Conservation (phyloP, 2,329 filamentous ascomycete species). For the Teratosphaeria nubilosa region DNA sequence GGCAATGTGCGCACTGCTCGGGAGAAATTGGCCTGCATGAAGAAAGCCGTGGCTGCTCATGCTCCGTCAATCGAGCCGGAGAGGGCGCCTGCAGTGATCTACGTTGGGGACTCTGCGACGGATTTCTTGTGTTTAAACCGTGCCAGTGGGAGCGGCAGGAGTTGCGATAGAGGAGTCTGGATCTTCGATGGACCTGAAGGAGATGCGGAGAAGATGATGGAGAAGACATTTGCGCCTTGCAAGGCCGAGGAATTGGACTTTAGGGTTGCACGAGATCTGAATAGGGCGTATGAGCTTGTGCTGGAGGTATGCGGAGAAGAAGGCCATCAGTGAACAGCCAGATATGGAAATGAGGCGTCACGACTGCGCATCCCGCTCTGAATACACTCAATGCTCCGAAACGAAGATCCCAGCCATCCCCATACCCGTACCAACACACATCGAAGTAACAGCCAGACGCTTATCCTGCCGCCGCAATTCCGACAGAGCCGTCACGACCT, state of each 20-base stretch:
- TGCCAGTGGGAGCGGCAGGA: constrained; percentile 13
- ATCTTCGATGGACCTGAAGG: constrained; percentile 10
- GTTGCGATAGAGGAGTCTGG: constrained; percentile 35
- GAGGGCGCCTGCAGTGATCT: constrained; percentile 23
- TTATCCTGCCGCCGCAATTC: constrained; percentile 55
- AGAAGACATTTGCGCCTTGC: constrained; percentile 1
- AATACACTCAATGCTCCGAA: constrained; percentile 25
- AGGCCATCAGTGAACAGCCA: background rate
- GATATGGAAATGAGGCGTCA: background rate
- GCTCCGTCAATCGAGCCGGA: background rate
- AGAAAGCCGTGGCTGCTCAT: constrained; percentile 2
- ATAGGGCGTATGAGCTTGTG: background rate
- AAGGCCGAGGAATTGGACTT: background rate
- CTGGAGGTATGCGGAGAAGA: background rate
- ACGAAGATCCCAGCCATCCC: constrained; percentile 40
- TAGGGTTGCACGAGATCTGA: background rate
- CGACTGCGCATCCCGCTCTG: background rate
- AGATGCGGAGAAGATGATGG: constrained; percentile 7
- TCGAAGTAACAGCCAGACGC: constrained; percentile 73
- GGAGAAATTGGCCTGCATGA: constrained; percentile 28
- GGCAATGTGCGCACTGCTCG: constrained; percentile 27
- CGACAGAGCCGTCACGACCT: constrained; percentile 64
- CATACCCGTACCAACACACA: constrained; percentile 48
- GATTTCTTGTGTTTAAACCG: constrained; percentile 37
- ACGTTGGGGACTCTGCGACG: constrained; percentile 39